These are phyloP conservation scores for Lentinula aciculospora DNA, from an alignment of 768 basidiomycete genomes.

Conservation along the genomic window DNA sequence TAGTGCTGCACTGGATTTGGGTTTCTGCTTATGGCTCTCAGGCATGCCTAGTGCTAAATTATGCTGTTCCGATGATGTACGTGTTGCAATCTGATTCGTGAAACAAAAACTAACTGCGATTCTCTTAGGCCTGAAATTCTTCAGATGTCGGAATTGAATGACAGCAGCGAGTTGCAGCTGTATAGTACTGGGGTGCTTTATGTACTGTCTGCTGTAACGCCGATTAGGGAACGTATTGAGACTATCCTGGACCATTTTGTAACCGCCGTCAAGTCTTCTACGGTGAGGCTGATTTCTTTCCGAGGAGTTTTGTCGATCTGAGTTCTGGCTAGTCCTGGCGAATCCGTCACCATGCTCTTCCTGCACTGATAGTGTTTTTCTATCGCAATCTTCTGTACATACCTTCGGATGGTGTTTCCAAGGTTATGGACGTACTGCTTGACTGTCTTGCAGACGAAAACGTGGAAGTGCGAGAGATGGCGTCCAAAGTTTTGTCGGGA, in stretches of 20 bases:
- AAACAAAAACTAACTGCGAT: neutral
- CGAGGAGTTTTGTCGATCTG: slow-evolving; percentile 48
- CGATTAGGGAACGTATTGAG: slow-evolving; percentile 60
- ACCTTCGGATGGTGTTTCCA: slow-evolving; percentile 57
- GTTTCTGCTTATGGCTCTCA: slow-evolving; percentile 68
- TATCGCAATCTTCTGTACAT: slow-evolving; percentile 83
- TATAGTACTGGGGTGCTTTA: slow-evolving; percentile 79
- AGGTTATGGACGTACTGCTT: slow-evolving; percentile 77
- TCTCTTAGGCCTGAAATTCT: slow-evolving; percentile 73
- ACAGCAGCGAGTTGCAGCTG: slow-evolving; percentile 74
- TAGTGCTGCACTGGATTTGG: slow-evolving; percentile 81
- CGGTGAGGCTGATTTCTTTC: slow-evolving; percentile 35
- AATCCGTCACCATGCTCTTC: slow-evolving; percentile 80
- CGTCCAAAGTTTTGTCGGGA: slow-evolving; percentile 79
- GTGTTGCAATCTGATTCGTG: slow-evolving; percentile 22
- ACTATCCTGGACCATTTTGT: slow-evolving; percentile 58
- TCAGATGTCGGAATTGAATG: slow-evolving; percentile 87
- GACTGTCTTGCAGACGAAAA: slow-evolving; percentile 87
- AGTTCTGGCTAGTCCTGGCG: slow-evolving; percentile 71
- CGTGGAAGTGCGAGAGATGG: slow-evolving; percentile 90
- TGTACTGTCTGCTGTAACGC: slow-evolving; percentile 76
- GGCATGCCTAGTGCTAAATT: slow-evolving; percentile 73
- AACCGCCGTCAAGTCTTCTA: slow-evolving; percentile 70
- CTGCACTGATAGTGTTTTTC: slow-evolving; percentile 87
- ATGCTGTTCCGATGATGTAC: slow-evolving; percentile 73